Evolutionary conservation across 495 filamentous ascomycete genomes (phyloP).

Genomic region (Aspergillus indologenus): DNA sequence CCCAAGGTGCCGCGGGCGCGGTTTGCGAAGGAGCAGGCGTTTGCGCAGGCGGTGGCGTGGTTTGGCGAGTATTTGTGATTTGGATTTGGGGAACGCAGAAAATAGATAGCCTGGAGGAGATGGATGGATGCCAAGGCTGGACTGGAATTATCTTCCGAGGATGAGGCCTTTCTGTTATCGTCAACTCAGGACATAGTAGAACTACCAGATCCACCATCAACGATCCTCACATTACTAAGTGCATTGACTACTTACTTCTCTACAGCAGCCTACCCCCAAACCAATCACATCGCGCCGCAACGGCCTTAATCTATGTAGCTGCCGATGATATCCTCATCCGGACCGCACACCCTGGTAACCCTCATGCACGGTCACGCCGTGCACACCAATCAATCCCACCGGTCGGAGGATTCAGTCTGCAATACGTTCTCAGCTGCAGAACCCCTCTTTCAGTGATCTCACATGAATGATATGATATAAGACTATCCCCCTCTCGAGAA

Average conservation of each 20-base stretch:
- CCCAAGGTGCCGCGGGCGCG: slow-evolving; percentile 48
- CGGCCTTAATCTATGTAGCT: background rate
- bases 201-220: no score
- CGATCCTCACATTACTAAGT: no score
- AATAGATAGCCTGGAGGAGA: no score
- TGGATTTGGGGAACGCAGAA: no score
- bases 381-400: background rate
- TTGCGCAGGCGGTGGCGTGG: slow-evolving; percentile 70
- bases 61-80: slow-evolving; percentile 57
- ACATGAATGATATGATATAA: background rate
- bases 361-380: background rate
- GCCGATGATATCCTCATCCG: background rate
- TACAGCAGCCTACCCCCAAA: no score
- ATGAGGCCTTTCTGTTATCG: background rate
- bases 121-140: background rate
- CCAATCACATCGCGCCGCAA: background rate
- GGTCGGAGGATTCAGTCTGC: background rate
- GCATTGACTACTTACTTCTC: no score
- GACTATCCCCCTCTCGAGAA: background rate
- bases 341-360: background rate
- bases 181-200: no score
- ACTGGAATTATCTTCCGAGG: background rate
- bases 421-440: background rate
- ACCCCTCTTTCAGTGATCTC: background rate
- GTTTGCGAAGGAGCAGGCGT: slow-evolving; percentile 74